Conservation (phyloP, 495 filamentous ascomycete species). For the Lasiosphaeria ovina region DNA sequence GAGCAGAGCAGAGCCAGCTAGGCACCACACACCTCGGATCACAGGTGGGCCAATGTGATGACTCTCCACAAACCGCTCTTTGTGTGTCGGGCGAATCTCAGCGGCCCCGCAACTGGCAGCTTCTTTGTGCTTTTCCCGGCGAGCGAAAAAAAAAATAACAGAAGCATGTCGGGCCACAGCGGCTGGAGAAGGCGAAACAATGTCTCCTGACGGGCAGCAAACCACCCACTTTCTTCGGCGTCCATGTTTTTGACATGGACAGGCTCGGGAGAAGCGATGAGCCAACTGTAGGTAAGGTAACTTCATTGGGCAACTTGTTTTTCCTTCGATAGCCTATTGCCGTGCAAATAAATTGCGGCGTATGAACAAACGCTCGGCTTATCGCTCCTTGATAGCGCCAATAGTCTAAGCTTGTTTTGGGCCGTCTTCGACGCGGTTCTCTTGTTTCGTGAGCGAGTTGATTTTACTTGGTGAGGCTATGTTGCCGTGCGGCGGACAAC, state of each 20-base stretch:
- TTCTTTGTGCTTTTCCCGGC: slow-evolving; percentile 16
- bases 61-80: slow-evolving; percentile 12
- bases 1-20: neutral
- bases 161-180: slow-evolving; percentile 16
- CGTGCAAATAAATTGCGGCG: neutral
- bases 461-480: too few relatives aligned
- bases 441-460: too few relatives aligned
- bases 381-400: neutral
- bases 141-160: neutral
- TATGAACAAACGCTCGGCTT: neutral
- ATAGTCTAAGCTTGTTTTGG: too few relatives aligned
- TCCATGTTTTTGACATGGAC: neutral
- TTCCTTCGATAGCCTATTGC: neutral
- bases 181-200: slow-evolving; percentile 27
- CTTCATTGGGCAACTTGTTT: neutral
- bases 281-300: neutral
- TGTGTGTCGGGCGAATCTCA: slow-evolving; percentile 33
- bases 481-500: too few relatives aligned
- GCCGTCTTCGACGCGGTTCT: too few relatives aligned
- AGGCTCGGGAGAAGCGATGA: neutral
- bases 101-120: slow-evolving; percentile 40
- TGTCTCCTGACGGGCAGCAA: slow-evolving; percentile 10
- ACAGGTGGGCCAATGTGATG: slow-evolving; percentile 11
- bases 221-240: neutral
- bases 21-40: slow-evolving; percentile 2